Base-by-base conservation (phyloP, 768 basidiomycete genomes). In the Rhodosporidiobolus odoratus region DNA sequence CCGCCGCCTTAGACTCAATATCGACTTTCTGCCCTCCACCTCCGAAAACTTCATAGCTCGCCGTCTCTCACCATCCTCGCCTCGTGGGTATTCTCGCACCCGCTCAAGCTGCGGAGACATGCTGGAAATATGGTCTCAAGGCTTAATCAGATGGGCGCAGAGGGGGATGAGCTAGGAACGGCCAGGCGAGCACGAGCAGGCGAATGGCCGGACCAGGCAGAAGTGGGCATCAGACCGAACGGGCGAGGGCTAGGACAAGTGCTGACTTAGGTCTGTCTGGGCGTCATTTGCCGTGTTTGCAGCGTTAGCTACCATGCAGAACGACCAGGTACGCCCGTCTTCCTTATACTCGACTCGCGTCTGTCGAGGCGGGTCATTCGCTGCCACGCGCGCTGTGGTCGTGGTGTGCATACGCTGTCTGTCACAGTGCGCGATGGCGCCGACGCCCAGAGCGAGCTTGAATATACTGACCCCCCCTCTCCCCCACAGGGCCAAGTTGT, bases 401-500 rank as follows among this genome's bases (percentile, higher is more conserved):
- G 38, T 12, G 9, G 13, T 8, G 52, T 27, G n/a, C n/a, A n/a
- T n/a, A n/a, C n/a, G n/a, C n/a, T n/a, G n/a, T n/a, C n/a, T n/a
- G n/a, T n/a, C n/a, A n/a, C n/a, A n/a, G n/a, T n/a, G n/a, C n/a
- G n/a, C n/a, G n/a, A n/a, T n/a, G n/a, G n/a, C n/a, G n/a, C n/a
- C n/a, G n/a, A n/a, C n/a, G n/a, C n/a, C n/a, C n/a, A n/a, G n/a
- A n/a, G n/a, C n/a, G n/a, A n/a, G n/a, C n/a, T n/a, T n/a, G n/a
- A n/a, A n/a, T n/a, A 21, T 6, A 27, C 52, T 63, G 52, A 63
- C 56, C 16, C 43, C 19, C 34, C 1, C 4, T 21, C 41, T 15
- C 21, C 10, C 9, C 25, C 72, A 9, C 67, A 96, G 91, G 95
- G 96, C 83, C 85, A 91, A 81, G 94, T 99, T 81, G 96, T 99